Evolutionary conservation across 768 basidiomycete genomes (phyloP), one percentile per base, ranked within the genome.

Genomic region (Termitomyces titanicus): DNA sequence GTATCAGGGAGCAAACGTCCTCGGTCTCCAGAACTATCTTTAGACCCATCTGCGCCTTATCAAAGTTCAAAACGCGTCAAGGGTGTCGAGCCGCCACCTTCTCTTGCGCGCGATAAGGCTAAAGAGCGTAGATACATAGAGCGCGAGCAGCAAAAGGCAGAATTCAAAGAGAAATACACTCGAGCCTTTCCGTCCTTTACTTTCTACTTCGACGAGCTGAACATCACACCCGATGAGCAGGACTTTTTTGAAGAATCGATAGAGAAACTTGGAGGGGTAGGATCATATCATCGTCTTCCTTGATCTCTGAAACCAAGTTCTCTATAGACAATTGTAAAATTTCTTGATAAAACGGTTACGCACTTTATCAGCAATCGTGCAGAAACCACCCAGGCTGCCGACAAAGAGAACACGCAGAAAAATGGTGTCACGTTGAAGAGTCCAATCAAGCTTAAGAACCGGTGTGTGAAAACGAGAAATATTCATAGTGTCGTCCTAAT

Each of bases 341-440:
- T 97, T 78, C 95, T 98, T 70, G 92, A 89, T 29, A 84, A 79
- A 46, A 79, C 84, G 46, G 83, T 96, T 24, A 94, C 94, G 0
- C 96, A 98, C 72, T 79, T 98, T 59, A 86, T 96, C 66, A 90
- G 89, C 51, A 80, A 88, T 63, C 76, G 77, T 52, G n/a, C 49
- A 17, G 56, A 61, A 44, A 46, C 66, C 73, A 33, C 58, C 70
- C 49, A 70, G 70, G 56, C 55, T 43, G 70, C 73, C 5, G 82
- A 88, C 67, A 90, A 91, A 68, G 89, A 91, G 68, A 91, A 92
- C 64, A 66, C 68, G n/a, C 68, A 70, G 15, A 76, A 72, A 51
- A 47, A 58, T 7, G 60, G 60, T n/a, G 53, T 60, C 11, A 51
- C 63, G 15, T 73, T 84, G 24, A 83, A 79, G 66, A 92, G 89